Conservation (phyloP, 768 basidiomycete genomes). For the Tephrocybe sp. region DNA sequence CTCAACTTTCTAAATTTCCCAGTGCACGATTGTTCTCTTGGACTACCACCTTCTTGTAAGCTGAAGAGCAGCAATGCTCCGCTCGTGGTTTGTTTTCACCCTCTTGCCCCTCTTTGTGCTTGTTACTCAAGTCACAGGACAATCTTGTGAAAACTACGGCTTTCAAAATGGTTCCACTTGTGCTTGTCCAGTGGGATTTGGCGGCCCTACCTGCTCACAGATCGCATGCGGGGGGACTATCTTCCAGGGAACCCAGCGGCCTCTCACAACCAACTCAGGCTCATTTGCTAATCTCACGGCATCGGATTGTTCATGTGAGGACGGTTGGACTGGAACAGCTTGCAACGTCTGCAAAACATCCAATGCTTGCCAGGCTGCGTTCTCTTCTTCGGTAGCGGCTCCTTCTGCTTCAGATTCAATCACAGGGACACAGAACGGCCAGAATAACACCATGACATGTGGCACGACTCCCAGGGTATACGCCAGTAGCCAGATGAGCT, state of each 20-base stretch:
- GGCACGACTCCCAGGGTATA: slow-evolving; percentile 68
- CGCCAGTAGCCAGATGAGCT: slow-evolving; percentile 81
- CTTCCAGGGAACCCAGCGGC: slow-evolving; percentile 64
- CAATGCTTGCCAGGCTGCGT: slow-evolving; percentile 67
- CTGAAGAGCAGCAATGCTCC: slow-evolving; percentile 2
- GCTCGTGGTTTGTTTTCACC: slow-evolving; percentile 13
- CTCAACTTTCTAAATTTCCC: background rate
- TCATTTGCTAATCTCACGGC: slow-evolving; percentile 64
- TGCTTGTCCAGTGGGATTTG: slow-evolving; percentile 80
- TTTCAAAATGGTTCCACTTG: slow-evolving; percentile 54
- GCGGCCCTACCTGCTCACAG: slow-evolving; percentile 64
- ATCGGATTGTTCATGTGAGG: slow-evolving; percentile 64
- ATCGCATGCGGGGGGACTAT: slow-evolving; percentile 81
- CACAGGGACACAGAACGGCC: slow-evolving; percentile 25
- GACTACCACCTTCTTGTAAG: background rate
- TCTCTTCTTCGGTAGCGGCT: slow-evolving; percentile 38
- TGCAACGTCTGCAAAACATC: slow-evolving; percentile 78
- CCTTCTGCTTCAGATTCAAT: slow-evolving; percentile 28
- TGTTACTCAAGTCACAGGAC: slow-evolving; percentile 25
- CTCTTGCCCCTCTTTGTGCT: slow-evolving; percentile 10
- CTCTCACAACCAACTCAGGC: slow-evolving; percentile 41
- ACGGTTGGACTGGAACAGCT: slow-evolving; percentile 73
- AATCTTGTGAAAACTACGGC: slow-evolving; percentile 73
- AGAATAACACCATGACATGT: slow-evolving; percentile 73
- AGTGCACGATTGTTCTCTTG: background rate